phyloP scores from a whole-genome alignment of 306 rosid species.

The Arachis hypogaea region DNA sequence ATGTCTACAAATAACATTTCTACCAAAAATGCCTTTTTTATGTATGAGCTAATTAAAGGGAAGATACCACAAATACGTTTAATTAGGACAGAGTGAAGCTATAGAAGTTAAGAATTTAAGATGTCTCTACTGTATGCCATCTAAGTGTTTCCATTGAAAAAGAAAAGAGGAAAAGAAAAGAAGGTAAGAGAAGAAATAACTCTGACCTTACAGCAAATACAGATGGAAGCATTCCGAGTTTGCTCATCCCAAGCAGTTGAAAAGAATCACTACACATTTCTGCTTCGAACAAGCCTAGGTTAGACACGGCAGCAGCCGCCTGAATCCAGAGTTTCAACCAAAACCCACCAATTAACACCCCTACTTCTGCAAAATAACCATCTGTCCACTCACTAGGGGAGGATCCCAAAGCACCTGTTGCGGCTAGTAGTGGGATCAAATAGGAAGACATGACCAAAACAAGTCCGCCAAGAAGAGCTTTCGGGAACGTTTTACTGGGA shows the following conservation, averaged over 20 bases:
- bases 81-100: no score
- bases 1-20: conserved; percentile 10
- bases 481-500: conserved; percentile 78
- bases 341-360: conserved; percentile 77
- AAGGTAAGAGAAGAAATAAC: conserved; percentile 15
- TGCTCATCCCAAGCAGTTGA: conserved; percentile 95
- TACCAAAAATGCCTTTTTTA: conserved; percentile 4
- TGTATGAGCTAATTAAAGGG: neutral
- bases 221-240: conserved; percentile 90
- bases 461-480: conserved; percentile 82
- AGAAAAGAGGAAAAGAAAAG: neutral
- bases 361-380: conserved; percentile 90
- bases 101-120: neutral
- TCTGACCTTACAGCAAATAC: conserved; percentile 76
- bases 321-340: conserved; percentile 98
- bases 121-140: no score
- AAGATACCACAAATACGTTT: neutral
- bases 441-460: conserved; percentile 78
- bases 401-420: conserved; percentile 75
- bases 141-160: neutral
- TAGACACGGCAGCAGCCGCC: conserved; percentile 86
- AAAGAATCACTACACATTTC: conserved; percentile 92
- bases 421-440: conserved; percentile 86
- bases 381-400: conserved; percentile 70
- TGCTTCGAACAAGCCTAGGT: conserved; percentile 88